Evolutionary conservation across 164 flowering plant genomes (phyloP), one percentile per base, ranked within the genome.

Genomic region (Vitis cinerea): DNA sequence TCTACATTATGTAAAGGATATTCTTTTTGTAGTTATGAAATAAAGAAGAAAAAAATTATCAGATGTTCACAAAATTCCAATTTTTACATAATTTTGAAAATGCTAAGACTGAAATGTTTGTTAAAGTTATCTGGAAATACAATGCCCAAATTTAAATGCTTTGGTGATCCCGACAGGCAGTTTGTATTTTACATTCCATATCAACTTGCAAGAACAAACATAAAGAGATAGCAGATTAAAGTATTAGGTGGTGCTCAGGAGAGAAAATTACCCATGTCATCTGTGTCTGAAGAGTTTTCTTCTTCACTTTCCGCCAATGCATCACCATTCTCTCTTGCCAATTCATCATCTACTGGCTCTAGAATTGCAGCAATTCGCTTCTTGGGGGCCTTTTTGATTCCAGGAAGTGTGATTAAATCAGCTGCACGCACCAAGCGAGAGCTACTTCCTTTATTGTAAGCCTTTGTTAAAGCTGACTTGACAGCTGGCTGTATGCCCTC

Each of bases 341-440:
- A 19, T 61, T 68, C 71, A 27, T 83, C 88, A 15, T 78, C 91
- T 56, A 82, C 74, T 54, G 98, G 91, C 75, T 95, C 98, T 44
- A 95, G 71, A 63, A 93, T 91, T 11, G 98, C 98, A 57, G 95
- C 91, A 69, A 93, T 83, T 44, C 97, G 85, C 80, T 93, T 95
- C 81, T 89, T 91, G 30, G 94, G 95, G 47, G 86, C 91, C 78
- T 91, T 93, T 57, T 93, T 93, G 9, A 85, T 66, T 52, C 99
- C 99, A 57, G 97, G 99, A 75, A 95, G 88, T 9, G 85, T 76
- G 61, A 93, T 81, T 58, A 91, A 61, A 78, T 93, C 98, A 58
- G 99, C 93, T 68, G 91, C 80, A 58, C 92, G 84, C 19, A 90
- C 85, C 85, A 81, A 56, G 88, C 86, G 13, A 19, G 82, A 77